Percentiles rank a stretch among this genome's conserved stretches.
These are phyloP conservation scores for Schrenkiella parvula DNA, from an alignment of 345 rosid genomes.

Conservation along the genomic window DNA sequence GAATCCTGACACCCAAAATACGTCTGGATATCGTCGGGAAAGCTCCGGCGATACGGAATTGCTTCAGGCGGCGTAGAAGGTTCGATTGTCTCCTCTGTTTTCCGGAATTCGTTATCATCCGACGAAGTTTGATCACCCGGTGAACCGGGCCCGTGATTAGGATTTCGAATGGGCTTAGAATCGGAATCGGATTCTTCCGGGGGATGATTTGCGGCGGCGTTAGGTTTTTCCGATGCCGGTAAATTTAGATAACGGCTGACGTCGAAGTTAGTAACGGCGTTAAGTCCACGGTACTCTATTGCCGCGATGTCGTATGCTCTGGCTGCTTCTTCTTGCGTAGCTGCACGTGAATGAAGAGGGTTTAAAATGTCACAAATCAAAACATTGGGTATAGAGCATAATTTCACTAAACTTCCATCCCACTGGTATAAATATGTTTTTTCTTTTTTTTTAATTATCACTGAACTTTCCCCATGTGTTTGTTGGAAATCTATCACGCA, in stretches of 20 bases:
- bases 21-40: constrained; percentile 75
- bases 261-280: constrained; percentile 93
- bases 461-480: neutral
- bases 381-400: neutral
- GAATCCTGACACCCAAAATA: constrained; percentile 64
- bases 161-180: neutral
- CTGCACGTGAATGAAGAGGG: constrained; percentile 35
- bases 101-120: constrained; percentile 25
- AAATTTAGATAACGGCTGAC: constrained; percentile 56
- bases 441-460: too few species aligned
- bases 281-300: constrained; percentile 85
- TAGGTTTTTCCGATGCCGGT: neutral
- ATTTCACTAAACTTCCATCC: neutral
- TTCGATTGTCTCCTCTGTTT: constrained; percentile 67
- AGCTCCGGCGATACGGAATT: constrained; percentile 43
- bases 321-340: constrained; percentile 98
- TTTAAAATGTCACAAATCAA: neutral
- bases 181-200: neutral
- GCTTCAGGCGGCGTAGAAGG: constrained; percentile 35
- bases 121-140: constrained; percentile 9
- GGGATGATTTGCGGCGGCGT: neutral
- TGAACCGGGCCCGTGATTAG: neutral
- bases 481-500: neutral
- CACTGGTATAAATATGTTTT: neutral
- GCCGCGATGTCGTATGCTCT: constrained; percentile 92